Base-by-base conservation (phyloP, 257 asterid species). In the Paulownia fortunei region DNA sequence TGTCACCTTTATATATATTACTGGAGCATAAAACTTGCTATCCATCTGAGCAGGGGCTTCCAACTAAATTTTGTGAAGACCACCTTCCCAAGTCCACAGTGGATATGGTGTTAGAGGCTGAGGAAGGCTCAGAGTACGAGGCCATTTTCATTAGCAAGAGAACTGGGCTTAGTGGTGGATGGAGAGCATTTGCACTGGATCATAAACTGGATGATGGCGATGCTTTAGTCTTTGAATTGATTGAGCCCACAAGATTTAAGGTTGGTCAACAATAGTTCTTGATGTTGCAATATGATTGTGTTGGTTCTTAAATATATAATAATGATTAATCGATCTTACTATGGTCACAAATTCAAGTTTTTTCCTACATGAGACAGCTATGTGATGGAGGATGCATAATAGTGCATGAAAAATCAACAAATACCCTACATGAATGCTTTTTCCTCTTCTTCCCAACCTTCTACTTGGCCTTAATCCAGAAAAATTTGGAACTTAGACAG, bases 181-280 rank as follows among this genome's bases (percentile, higher is more conserved):
- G 99, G 99, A 91, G 98, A 87, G 97, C 88, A n/a, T 91, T 94
- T 73, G 94, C 97, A 6, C 62, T 92, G 49, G 95, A 91, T 55
- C 98, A 94, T 77, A 92, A 94, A 72, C 79, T 94, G 79, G 98
- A 91, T 74, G 98, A 94, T 59, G 98, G 99, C 12, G 97, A 94
- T 83, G 97, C 98, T 69, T 62, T 88, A 55, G 90, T 92, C 69
- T 91, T 92, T 81, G 96, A 94, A 76, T 69, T 94, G 87, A 77
- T 83, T 32, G 86, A 94, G 82, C 88, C 93, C 69, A 84, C 90
- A 63, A 91, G 88, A 82, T 94, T 92, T 60, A 92, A 92, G 98
- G 98, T 94, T 56, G 7, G 84, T 76, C 63, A 46, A 0, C 69
- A 23, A 16, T 39, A 1, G 13, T 21, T 16, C 34, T 30, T 37